These are phyloP conservation scores for Vaccinium darrowii DNA, from an alignment of 148 eudicot genomes.

Conservation along the genomic window DNA sequence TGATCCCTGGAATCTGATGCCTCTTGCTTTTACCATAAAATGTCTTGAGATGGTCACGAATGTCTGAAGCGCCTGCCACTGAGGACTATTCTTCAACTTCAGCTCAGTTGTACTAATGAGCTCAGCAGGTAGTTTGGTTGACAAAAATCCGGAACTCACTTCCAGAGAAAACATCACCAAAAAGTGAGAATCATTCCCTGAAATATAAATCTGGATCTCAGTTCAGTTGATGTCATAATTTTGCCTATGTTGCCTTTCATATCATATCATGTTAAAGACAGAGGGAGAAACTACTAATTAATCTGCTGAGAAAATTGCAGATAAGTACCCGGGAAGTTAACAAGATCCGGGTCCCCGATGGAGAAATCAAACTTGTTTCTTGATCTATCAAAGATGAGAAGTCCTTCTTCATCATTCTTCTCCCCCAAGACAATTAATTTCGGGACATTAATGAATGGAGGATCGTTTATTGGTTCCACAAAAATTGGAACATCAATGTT, in stretches of 20 bases:
- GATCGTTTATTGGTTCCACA: constrained; percentile 88
- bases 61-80: constrained; percentile 87
- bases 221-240: not conserved
- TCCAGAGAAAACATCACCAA: constrained; percentile 72
- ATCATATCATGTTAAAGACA: not conserved
- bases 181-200: constrained; percentile 70
- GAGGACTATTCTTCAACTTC: constrained; percentile 60
- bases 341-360: constrained; percentile 80
- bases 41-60: constrained; percentile 82
- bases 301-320: constrained; percentile 31
- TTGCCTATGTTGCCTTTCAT: not conserved
- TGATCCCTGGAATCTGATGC: constrained; percentile 72
- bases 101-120: constrained; percentile 77
- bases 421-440: constrained; percentile 57
- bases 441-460: constrained; percentile 67
- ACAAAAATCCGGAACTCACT: constrained; percentile 66
- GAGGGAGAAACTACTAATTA: not conserved
- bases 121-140: constrained; percentile 64
- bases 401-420: constrained; percentile 37
- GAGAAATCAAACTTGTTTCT: constrained; percentile 50
- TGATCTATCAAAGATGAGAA: constrained; percentile 42
- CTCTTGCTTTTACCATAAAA: constrained; percentile 70
- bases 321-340: constrained; percentile 60
- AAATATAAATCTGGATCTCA: constrained; percentile 15
- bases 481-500: constrained; percentile 54